Percentiles rank a stretch among this genome's conserved stretches.
Conservation (phyloP, 106 monocot genomes). For the Triglochin maritima region DNA sequence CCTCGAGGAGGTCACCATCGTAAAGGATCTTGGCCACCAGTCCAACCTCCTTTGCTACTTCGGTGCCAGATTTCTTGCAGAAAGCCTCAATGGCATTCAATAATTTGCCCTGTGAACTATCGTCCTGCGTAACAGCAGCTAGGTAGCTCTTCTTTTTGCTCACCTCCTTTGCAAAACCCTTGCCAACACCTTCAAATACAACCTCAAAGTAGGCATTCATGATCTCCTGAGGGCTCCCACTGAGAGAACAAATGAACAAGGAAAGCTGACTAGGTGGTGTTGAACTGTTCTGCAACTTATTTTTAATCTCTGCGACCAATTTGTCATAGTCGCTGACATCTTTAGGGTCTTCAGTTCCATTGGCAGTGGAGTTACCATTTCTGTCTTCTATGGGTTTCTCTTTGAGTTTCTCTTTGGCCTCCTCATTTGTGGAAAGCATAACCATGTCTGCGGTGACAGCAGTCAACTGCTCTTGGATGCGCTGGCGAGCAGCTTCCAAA, state of each 20-base stretch:
- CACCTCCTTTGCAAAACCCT: slow-evolving; percentile 75
- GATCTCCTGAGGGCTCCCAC: slow-evolving; percentile 28
- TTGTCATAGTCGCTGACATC: background rate
- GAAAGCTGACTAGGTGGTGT: slow-evolving; percentile 34
- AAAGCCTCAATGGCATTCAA: slow-evolving; percentile 50
- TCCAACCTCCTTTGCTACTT: slow-evolving; percentile 65
- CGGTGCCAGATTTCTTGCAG: slow-evolving; percentile 29
- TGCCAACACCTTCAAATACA: slow-evolving; percentile 46
- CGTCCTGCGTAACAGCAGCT: slow-evolving; percentile 30
- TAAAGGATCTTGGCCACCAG: slow-evolving; percentile 56
- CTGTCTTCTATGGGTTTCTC: slow-evolving; percentile 3
- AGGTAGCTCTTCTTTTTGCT: slow-evolving; percentile 47
- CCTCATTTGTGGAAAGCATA: slow-evolving; percentile 40
- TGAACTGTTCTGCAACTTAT: slow-evolving; percentile 19
- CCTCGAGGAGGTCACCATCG: slow-evolving; percentile 65
- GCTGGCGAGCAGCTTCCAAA: slow-evolving; percentile 47
- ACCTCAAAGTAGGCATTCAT: slow-evolving; percentile 55
- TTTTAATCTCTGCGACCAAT: slow-evolving; percentile 32
- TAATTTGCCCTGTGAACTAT: slow-evolving; percentile 42
- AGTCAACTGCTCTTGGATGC: slow-evolving; percentile 59
- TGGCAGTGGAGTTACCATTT: background rate
- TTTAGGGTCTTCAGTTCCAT: background rate
- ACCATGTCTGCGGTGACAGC: slow-evolving; percentile 73
- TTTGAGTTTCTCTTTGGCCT: slow-evolving; percentile 11
- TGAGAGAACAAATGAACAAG: slow-evolving; percentile 10